Percentiles rank a stretch among this genome's conserved stretches.
These are phyloP conservation scores for Coelastrella sp. DNA, from an alignment of 139 green algal genomes.

Conservation along the genomic window DNA sequence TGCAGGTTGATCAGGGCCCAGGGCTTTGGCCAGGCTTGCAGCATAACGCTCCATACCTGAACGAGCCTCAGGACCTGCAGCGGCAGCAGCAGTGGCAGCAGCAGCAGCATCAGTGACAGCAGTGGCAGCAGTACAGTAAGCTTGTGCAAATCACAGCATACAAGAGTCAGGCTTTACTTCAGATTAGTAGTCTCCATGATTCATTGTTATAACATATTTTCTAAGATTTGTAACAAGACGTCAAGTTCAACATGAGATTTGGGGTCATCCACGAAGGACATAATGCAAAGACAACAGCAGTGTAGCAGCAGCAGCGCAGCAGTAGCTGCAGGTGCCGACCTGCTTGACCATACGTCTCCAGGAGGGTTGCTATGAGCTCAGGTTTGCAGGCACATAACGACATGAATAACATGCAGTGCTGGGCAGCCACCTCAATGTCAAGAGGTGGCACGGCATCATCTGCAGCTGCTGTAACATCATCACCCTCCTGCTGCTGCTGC, in stretches of 20 bases:
- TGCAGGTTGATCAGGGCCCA: not conserved
- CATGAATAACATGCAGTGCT: conserved; percentile 70
- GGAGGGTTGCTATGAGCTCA: conserved; percentile 66
- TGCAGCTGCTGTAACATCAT: conserved; percentile 16
- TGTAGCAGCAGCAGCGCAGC: not conserved
- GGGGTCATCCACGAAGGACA: no score
- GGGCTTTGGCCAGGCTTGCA: not conserved
- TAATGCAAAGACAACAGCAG: no score
- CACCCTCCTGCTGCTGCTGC: conserved; percentile 31
- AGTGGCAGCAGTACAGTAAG: not conserved
- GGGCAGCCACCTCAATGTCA: conserved; percentile 50
- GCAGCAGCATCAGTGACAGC: not conserved
- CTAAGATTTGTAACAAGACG: no score
- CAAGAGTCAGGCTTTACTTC: no score
- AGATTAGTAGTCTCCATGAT: no score
- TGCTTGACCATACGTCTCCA: conserved; percentile 58
- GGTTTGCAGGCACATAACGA: conserved; percentile 76
- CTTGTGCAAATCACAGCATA: not conserved
- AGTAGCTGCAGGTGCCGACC: conserved; percentile 2
- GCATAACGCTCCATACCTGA: conserved; percentile 10
- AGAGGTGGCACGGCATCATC: not conserved
- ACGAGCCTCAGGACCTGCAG: conserved; percentile 8
- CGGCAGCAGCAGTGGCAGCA: not conserved
- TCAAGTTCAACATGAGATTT: no score
- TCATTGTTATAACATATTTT: no score